Base-by-base conservation (phyloP, 306 rosid genomes). In the Rosa multiflora region DNA sequence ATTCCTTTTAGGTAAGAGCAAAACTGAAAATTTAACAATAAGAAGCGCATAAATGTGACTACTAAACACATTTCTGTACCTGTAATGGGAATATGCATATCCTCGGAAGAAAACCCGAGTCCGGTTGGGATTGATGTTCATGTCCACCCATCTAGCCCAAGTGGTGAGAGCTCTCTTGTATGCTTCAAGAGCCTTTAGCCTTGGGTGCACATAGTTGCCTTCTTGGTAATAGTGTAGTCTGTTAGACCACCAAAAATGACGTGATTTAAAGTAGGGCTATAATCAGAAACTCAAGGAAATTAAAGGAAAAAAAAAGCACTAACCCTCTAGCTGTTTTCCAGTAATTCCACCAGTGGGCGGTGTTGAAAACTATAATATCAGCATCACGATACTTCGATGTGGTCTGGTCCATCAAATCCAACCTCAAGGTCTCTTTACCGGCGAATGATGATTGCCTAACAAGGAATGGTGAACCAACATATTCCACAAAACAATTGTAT, bases 271-370 rank as follows among this genome's bases (percentile, higher is more conserved):
- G 37, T 32, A 32, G 37, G 37, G 37, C 37, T 8, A 44, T 44
- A 44, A 44, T 44, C 8, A 44, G 47, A 44, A 44, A 44, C 11
- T 44, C 11, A 8, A 44, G 11, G 47, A 44, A n/a, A n/a, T n/a
- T n/a, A n/a, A 9, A 44, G 47, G 0, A 8, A 8, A 44, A 44
- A 44, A 10, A 44, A 44, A 44, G 47, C 47, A 49, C 55, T 14
- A 49, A 94, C 97, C 99, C 99, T 80, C 78, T 85, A 14, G 97
- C 91, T 46, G 99, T 92, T 85, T 94, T 92, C 99, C 97, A 92
- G 47, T 44, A 8, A 97, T 97, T 92, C 47, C 47, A 44, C 47
- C 47, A 44, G 48, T 89, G 99, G 74, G 97, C 99, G n/a, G 97
- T 89, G 74, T 94, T 94, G 87, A 92, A 94, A 83, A 94, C 88